Evolutionary conservation across 2,329 filamentous ascomycete species (phyloP), one percentile per base, ranked within the genome.

Genomic region (Metarhizium rileyi): DNA sequence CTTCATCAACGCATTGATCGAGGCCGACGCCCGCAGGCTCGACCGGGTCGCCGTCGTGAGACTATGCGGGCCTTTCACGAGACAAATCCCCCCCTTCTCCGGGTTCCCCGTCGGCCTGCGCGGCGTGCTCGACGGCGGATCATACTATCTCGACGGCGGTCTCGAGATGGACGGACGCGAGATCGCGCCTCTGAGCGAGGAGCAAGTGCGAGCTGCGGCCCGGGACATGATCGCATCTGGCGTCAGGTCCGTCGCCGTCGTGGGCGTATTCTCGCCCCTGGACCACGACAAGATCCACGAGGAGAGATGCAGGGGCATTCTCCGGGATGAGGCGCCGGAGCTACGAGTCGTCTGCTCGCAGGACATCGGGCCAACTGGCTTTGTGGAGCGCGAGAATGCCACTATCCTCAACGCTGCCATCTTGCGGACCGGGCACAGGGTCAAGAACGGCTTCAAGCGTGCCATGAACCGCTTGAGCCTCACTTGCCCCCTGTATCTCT

Each of bases 361-460:
- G 33, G 61, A 68, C 23, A 69, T 75, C 18, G 72, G 69, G 0
- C 67, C 66, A 2, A 68, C 69, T 0, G 73, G 73, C 0, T 57
- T 74, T 1, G 53, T 74, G 10, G 67, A 70, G 53, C 53, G 76
- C 18, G 76, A 78, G 56, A 78, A 78, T 60, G 75, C 76, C 4
- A 73, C 73, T 2, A 76, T 78, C 20, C 65, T 79, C 44, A 79
- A 79, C 50, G 75, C 75, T 2, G 70, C 75, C 6, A 72, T 78
- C 44, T 62, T 77, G 14, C 60, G 65, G 5, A 73, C 74, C 27
- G 75, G 72, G 0, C 64, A 66, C 12, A 66, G 65, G 44, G 74
- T 74, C 5, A 76, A 74, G 53, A 60, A 59, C 6, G 69, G 71
- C 1, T 78, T 79, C 56, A 64, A 67, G 46, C 62, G 62, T 35